Conservation (phyloP, 495 filamentous ascomycete species). For the Chaetomium tenue region DNA sequence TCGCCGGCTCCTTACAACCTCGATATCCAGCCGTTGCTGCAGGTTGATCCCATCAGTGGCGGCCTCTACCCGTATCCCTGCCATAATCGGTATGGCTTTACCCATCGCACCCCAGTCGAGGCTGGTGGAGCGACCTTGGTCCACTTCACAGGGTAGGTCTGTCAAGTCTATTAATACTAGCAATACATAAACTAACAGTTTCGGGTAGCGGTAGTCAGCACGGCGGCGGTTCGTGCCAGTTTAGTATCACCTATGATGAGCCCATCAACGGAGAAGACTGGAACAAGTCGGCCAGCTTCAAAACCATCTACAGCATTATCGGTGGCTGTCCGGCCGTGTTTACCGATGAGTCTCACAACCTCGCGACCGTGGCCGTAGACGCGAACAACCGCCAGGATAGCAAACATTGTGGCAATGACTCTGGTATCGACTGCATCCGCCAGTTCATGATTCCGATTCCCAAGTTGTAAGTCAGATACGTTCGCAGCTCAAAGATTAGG, state of each 20-base stretch:
- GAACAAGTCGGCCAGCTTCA: slow-evolving; percentile 47
- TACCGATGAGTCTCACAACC: slow-evolving; percentile 39
- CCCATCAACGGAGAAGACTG: slow-evolving; percentile 43
- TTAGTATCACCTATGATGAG: slow-evolving; percentile 67
- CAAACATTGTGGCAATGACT: slow-evolving; percentile 28
- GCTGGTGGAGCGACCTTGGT: slow-evolving; percentile 50
- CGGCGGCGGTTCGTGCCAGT: slow-evolving; percentile 76
- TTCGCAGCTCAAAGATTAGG: not conserved
- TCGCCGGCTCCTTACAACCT: slow-evolving; percentile 58
- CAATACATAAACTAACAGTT: not conserved
- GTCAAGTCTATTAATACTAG: not conserved
- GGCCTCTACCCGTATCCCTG: slow-evolving; percentile 67
- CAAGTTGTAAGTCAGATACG: slow-evolving; percentile 19
- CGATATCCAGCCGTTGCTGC: slow-evolving; percentile 31
- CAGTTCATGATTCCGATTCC: slow-evolving; percentile 32
- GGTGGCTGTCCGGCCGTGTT: slow-evolving; percentile 59
- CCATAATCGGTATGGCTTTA: slow-evolving; percentile 49
- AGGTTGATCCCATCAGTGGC: slow-evolving; percentile 58
- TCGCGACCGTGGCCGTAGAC: slow-evolving; percentile 30
- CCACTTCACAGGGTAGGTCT: slow-evolving; percentile 40
- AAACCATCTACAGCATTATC: slow-evolving; percentile 70
- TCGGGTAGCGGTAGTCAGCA: slow-evolving; percentile 56
- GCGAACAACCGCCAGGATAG: slow-evolving; percentile 13
- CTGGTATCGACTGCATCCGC: slow-evolving; percentile 28
- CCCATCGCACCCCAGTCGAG: slow-evolving; percentile 39